Evolutionary conservation across 306 rosid species (phyloP).

Genomic region (Dalbergia cultrata): DNA sequence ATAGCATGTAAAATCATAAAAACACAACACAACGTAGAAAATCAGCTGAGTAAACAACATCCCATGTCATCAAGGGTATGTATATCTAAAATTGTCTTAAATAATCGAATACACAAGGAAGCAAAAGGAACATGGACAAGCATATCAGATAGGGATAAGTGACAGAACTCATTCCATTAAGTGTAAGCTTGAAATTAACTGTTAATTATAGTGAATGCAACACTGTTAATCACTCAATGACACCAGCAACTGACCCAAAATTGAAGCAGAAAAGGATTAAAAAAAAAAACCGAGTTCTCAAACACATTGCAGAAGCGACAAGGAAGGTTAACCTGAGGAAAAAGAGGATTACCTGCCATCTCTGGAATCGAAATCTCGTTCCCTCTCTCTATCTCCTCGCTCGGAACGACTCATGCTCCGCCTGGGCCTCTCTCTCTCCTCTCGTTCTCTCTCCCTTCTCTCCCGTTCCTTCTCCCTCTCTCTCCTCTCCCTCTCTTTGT

Average conservation of each 20-base stretch:
- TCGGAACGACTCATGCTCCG: conserved; percentile 70
- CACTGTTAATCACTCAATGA: conserved; percentile 3
- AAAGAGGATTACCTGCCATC: conserved; percentile 69
- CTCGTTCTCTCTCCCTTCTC: conserved; percentile 15
- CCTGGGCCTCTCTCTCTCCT: conserved; percentile 62
- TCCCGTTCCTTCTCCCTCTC: conserved; percentile 31
- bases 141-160: neutral
- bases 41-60: neutral
- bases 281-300: neutral
- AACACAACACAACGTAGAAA: neutral
- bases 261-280: neutral
- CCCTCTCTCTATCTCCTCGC: conserved; percentile 73
- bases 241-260: neutral
- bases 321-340: neutral
- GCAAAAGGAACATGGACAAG: neutral
- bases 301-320: neutral
- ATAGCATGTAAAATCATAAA: neutral
- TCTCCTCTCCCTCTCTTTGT: conserved; percentile 39
- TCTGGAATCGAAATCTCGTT: conserved; percentile 73
- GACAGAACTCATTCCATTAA: conserved; percentile 6
- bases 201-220: neutral
- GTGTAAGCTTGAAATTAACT: neutral
- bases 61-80: neutral
- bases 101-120: conserved; percentile 7
- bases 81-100: neutral